phyloP scores from a whole-genome alignment of 2,329 filamentous ascomycete genomes.

The Pseudocercospora fuligena region DNA sequence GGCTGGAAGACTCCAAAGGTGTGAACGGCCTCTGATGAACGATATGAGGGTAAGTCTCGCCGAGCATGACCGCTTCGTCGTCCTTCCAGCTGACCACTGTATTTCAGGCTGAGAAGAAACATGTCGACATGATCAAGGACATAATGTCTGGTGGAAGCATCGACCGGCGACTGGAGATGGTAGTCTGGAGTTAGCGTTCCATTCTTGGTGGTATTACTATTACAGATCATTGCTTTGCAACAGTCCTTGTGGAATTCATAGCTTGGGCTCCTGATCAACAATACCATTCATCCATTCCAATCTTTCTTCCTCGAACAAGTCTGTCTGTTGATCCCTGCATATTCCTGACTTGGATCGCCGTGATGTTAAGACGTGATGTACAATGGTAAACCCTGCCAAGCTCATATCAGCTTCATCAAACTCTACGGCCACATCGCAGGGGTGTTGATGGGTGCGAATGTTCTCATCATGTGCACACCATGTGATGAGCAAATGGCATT shows the following conservation, averaged over 20 bases:
- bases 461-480: background rate
- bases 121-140: background rate
- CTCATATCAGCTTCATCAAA: conserved; percentile 2
- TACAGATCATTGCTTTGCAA: background rate
- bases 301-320: background rate
- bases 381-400: conserved; percentile 26
- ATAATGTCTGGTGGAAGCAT: background rate
- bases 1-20: background rate
- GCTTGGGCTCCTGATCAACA: background rate
- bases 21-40: background rate
- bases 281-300: background rate
- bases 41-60: background rate
- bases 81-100: background rate
- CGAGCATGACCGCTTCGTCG: background rate
- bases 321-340: conserved; percentile 21
- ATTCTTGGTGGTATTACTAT: background rate
- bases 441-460: background rate
- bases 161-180: background rate
- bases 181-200: background rate
- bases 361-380: conserved; percentile 28
- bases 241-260: background rate
- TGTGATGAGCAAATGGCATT: background rate
- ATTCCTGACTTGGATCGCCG: conserved; percentile 24
- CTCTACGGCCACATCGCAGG: background rate
- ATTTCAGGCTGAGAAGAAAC: background rate